Base-by-base conservation (phyloP, 1,284 basidiomycete genomes). In the Wallemia mellicola region DNA sequence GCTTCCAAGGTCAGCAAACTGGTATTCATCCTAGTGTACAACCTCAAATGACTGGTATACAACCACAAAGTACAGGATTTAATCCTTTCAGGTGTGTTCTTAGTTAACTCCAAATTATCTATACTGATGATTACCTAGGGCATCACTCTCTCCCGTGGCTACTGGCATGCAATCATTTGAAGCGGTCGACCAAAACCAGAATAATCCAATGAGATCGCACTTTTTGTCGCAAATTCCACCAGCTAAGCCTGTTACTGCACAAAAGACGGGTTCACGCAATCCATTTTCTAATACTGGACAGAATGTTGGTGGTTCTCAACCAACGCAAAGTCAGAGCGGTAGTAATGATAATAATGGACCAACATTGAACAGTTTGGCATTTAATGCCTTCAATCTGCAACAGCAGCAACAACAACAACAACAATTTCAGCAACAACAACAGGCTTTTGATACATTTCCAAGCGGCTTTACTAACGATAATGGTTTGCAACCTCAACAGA, bases 211-310 rank as follows among this genome's bases (percentile, higher is more conserved):
- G 68, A 66, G 24, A 62, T 67, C 27, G 67, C 72, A 1, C 77
- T 75, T 64, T 74, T 73, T 5, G 76, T 79, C 62, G 62, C 73
- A 57, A 38, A 59, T 27, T 71, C 69, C 61, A 56, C 61, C 58
- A 25, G 61, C 63, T 19, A 64, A 65, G 59, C 63, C 65, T 15
- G 67, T 69, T 60, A 59, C 63, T 5, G 76, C 87, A 2, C 91
- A 96, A 68, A 80, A 83, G 69, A 98, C 92, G 1, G 91, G 92
- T 22, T 86, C 86, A 1, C 81, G 81, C 65, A 98, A 98, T 74
- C 92, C 92, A 0, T 98, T 98, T 66, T 89, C 89, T 48, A 48
- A 48, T 48, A n/a, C 14, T n/a, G 3, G 5, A 22, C 38, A 48
- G 38, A 5, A 11, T n/a, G n/a, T n/a, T n/a, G n/a, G n/a, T n/a